Conservation (phyloP, 352 stramenopile species). For the Thalassiosira mediterranea region DNA sequence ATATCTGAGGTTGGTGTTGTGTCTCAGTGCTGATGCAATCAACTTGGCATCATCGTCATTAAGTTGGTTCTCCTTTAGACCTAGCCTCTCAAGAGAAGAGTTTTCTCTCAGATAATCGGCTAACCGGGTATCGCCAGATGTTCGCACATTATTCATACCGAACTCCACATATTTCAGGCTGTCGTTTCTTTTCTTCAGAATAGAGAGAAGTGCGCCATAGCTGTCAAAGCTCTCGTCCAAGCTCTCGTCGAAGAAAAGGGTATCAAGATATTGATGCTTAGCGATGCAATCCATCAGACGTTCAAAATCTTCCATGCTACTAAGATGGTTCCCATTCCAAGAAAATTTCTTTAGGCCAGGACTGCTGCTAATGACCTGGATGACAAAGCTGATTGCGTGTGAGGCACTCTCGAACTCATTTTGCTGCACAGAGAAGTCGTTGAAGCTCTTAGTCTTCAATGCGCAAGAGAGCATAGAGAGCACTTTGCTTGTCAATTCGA, state of each 20-base stretch:
- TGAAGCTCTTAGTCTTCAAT: not conserved
- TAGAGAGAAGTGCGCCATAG: not conserved
- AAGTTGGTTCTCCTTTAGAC: not conserved
- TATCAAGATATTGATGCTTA: no score
- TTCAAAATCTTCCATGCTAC: not conserved
- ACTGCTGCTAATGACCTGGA: no score
- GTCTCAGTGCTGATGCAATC: not conserved
- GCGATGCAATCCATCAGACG: not conserved
- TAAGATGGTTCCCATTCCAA: not conserved
- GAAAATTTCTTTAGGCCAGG: not conserved
- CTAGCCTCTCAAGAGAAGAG: not conserved
- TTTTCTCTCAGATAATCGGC: not conserved
- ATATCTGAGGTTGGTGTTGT: not conserved
- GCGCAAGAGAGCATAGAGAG: not conserved
- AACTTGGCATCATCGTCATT: slow-evolving; percentile 2
- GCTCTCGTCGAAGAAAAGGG: not conserved
- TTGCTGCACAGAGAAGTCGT: not conserved
- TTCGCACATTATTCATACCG: slow-evolving; percentile 2
- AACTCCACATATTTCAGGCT: no score
- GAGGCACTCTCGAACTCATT: not conserved
- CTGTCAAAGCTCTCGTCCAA: not conserved
- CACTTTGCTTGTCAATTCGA: not conserved
- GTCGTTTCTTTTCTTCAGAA: not conserved
- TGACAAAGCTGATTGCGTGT: no score
- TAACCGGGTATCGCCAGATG: no score